Base-by-base conservation (phyloP, 805 yeast species). In the Hanseniaspora clermontiae region DNA sequence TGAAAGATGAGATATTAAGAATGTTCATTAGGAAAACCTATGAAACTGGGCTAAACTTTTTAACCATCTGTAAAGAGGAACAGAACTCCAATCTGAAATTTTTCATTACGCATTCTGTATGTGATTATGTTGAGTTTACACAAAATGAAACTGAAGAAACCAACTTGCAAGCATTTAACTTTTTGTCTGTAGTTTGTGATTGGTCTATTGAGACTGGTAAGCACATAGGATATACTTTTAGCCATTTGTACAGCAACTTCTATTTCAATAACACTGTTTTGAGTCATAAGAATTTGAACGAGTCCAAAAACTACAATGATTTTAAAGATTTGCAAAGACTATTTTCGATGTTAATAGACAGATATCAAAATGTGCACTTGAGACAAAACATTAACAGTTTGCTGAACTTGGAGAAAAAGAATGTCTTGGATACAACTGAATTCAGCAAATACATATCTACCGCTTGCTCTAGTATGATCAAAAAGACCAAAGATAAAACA, bases 361-460 rank as follows among this genome's bases (percentile, higher is more conserved):
- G 49, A 46, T 46, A 46, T 11, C 49, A 46, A 34, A 34, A 32
- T 19, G 17, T 46, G 3, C 49, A 46, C 14, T 46, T 46, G 12
- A 46, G 19, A 14, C 29, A 32, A 34, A 46, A 46, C 17, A 19
- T 31, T 14, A 51, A 24, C 34, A 51, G 10, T 7, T 34, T 42
- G 36, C 17, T 51, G 29, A 51, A 51, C 19, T 24, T 51, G 12
- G 55, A 51, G 43, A 43, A 43, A 20, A 51, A 14, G 8, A 27
- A 38, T 29, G 31, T 43, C 15, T 31, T 51, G 34, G 29, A 40
- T 19, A 46, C 49, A 10, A 11, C 32, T 7, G 49, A 46, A 19
- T 46, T 46, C 17, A 46, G 29, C 24, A 46, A 46, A 8, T 46
- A 19, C 31, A 34, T 46, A 2, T 46, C 49, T 1, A n/a, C 7